Evolutionary conservation across 1,284 basidiomycete species (phyloP), one percentile per base, ranked within the genome.

Genomic region (Cutaneotrichosporon mucoides): DNA sequence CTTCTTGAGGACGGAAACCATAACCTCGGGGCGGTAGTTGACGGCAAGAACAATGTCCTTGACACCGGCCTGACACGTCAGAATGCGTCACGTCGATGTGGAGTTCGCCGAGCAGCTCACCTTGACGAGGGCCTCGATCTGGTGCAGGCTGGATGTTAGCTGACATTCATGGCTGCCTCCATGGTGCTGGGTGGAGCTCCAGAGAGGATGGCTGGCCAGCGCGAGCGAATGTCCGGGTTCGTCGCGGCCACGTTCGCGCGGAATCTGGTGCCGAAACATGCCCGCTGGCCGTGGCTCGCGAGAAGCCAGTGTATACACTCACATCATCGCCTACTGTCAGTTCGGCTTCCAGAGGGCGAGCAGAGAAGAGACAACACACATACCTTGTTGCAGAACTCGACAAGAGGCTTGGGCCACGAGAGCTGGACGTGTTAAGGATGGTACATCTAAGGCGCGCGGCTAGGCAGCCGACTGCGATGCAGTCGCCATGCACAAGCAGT

Each of bases 1-100:
- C 73, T 82, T 79, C 71, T 81, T 81, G 57, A 82, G 72, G 37
- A 82, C 76, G 15, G 80, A 76, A 51, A 82, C 81, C 81, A 82
- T 82, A 64, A 82, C 80, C 67, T 81, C 80, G 15, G 80, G 80
- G 51, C 80, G 74, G 72, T 82, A 82, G 73, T 82, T 82, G 70
- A 82, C 81, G 40, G 81, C 81, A 55, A 82, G 79, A 52, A 82
- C 81, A 62, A 82, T 79, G 68, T 82, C 81, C 67, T 78, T 82
- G 69, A 82, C 81, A 55, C 81, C 81, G 59, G 81, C 81, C 79
- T 81, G 61, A 24, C 48, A 44, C 33, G 56, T 68, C 38, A 60
- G 55, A 15, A 11, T 2, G 4, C 11, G 37, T 40, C 38, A 8
- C 8, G 12, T 52, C 40, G 12, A 36, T 34, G n/a, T 24, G 15